phyloP scores from a whole-genome alignment of 805 yeast species.

The Dipodascus albidus region DNA sequence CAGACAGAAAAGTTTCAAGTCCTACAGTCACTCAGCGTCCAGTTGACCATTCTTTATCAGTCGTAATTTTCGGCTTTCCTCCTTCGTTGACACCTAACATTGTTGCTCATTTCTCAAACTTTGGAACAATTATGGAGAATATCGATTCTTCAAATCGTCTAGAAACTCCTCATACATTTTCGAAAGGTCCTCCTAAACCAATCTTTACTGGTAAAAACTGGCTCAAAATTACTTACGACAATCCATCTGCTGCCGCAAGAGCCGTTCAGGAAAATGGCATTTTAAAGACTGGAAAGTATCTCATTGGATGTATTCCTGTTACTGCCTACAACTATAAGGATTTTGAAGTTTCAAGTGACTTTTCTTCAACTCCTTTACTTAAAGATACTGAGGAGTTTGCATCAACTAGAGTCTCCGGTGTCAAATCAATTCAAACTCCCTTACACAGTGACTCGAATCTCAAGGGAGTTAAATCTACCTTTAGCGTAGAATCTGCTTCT shows the following conservation, averaged over 20 bases:
- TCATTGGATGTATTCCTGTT: slow-evolving; percentile 62
- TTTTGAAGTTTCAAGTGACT: slow-evolving; percentile 7
- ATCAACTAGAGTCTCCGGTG: slow-evolving; percentile 5
- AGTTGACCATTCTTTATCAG: slow-evolving; percentile 37
- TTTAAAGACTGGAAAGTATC: slow-evolving; percentile 47
- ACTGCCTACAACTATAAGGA: slow-evolving; percentile 30
- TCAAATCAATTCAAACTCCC: slow-evolving; percentile 3
- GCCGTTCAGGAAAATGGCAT: slow-evolving; percentile 79
- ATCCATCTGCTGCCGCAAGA: slow-evolving; percentile 61
- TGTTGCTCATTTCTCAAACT: slow-evolving; percentile 62
- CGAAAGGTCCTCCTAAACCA: slow-evolving; percentile 13
- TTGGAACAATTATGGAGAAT: slow-evolving; percentile 71
- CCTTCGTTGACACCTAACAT: slow-evolving; percentile 58
- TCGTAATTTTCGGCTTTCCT: slow-evolving; percentile 82
- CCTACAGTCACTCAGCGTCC: slow-evolving; percentile 20
- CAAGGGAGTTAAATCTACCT: slow-evolving; percentile 2
- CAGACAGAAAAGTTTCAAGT: background rate
- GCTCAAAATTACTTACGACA: slow-evolving; percentile 82
- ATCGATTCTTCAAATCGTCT: slow-evolving; percentile 35
- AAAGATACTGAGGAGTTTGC: slow-evolving; percentile 3
- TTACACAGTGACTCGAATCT: slow-evolving; percentile 8
- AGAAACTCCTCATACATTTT: slow-evolving; percentile 16
- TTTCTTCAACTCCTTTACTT: slow-evolving; percentile 5
- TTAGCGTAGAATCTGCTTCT: slow-evolving; percentile 3
- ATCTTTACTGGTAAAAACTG: slow-evolving; percentile 79